Base-by-base conservation (phyloP, 1,284 basidiomycete species). In the Ganoderma lingzhi region DNA sequence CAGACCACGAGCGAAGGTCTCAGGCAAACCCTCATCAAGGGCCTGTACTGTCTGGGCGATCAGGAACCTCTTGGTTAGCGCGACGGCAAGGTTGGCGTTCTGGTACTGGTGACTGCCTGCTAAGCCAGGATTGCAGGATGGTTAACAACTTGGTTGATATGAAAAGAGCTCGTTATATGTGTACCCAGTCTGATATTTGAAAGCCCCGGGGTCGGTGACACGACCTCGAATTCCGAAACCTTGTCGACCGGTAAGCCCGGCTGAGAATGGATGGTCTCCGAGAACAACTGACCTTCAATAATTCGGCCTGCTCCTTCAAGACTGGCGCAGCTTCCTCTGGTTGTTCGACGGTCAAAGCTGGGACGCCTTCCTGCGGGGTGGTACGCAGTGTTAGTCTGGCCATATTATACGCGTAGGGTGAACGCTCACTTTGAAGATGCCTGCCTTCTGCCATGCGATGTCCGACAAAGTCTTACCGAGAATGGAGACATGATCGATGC, bases 371-470 rank as follows among this genome's bases (percentile, higher is more conserved):
- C 93, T 95, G 37, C 44, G 19, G 39, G 30, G 51, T 8, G 2
- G 12, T 23, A 15, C 53, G 51, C 23, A 67, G 62, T 59, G 53
- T 42, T 10, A n/a, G 30, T 9, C 62, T 35, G 0, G 64, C 3
- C 8, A 10, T 32, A 19, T 59, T 15, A 62, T 15, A 44, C 17
- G 45, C 39, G 39, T 42, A 48, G 1, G 61, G 78, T 37, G 70
- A 23, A 15, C 8, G 19, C 55, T 39, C 15, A 89, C 92, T 86
- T 99, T 99, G 83, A 94, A 99, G 66, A 99, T 99, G 1, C 98
- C 98, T 35, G 93, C 96, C 80, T 99, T 99, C 78, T 99, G 98
- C 85, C 88, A 90, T 1, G 97, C 96, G 73, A 99, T 99, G 77
- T 97, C 94, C 67, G 87, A 83, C 12, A 99, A 82, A 0, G 97